Evolutionary conservation across 805 yeast species (phyloP), one percentile per base, ranked within the genome.

Genomic region (Kurtzmaniella cleridarum): DNA sequence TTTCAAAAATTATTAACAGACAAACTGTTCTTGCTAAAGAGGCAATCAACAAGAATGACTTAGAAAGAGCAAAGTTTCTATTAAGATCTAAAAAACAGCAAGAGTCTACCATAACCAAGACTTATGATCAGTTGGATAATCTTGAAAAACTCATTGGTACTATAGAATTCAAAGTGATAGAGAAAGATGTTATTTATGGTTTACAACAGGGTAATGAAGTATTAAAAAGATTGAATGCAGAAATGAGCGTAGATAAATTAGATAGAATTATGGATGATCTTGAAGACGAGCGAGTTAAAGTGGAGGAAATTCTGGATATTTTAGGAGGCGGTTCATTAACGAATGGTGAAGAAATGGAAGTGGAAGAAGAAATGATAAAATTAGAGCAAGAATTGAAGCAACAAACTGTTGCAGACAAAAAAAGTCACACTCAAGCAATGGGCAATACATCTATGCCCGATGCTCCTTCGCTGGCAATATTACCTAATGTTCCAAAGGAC

Each of bases 121-220:
- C 95, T 0, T 83, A 80, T 29, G 78, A 74, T 32, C 98, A 93
- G 60, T 66, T 90, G 24, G 82, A 80, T 41, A 83, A 84, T 29
- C 60, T 93, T 28, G 97, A 91, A 57, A 75, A 78, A 43, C 73
- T 93, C 57, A 83, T 87, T 7, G 75, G 79, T 16, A 81, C 81
- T 8, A 84, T 93, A 28, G 98, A 93, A 60, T 89, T 88, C 64
- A 91, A 95, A 52, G 63, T 87, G 41, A 80, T 93, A 26, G 98
- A 93, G 55, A 78, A 79, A 45, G 95, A 89, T 51, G 89, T 93
- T 31, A 48, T 90, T 3, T 75, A 74, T 42, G 96, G 97, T 0
- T 65, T 93, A 24, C 72, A 80, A 48, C 81, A 83, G 47, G 98
- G 98, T 17, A 89, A 84, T 53, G 63, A 71, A 37, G 86, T 87